phyloP scores from a whole-genome alignment of 257 asterid genomes.

The Euphrasia confusa region DNA sequence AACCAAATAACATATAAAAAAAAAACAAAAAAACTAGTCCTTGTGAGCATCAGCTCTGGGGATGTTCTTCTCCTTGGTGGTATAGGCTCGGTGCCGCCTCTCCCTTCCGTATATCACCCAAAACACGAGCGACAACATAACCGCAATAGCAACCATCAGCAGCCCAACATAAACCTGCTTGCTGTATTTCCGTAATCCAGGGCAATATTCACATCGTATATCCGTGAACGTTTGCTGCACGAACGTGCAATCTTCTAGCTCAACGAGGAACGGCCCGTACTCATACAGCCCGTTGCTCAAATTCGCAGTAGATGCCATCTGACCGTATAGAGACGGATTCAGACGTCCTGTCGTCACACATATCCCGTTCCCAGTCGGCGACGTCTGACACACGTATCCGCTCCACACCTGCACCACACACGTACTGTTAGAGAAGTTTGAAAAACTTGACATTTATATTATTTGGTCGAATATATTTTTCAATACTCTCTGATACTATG shows the following conservation, averaged over 20 bases:
- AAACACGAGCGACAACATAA: slow-evolving; percentile 62
- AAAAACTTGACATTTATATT: too few relatives aligned
- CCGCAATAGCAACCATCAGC: slow-evolving; percentile 63
- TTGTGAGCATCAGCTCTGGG: slow-evolving; percentile 22
- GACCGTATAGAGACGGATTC: slow-evolving; percentile 56
- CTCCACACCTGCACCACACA: slow-evolving; percentile 59
- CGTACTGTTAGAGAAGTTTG: too few relatives aligned
- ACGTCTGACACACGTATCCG: slow-evolving; percentile 56
- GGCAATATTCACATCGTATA: slow-evolving; percentile 44
- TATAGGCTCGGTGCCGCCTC: slow-evolving; percentile 67
- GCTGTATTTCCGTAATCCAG: slow-evolving; percentile 55
- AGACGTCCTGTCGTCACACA: slow-evolving; percentile 72
- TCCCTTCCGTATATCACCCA: slow-evolving; percentile 90
- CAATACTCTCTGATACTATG: too few relatives aligned
- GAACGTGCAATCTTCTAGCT: slow-evolving; percentile 65
- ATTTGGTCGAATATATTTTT: too few relatives aligned
- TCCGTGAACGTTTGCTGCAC: slow-evolving; percentile 64
- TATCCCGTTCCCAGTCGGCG: slow-evolving; percentile 45
- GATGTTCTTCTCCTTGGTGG: slow-evolving; percentile 30
- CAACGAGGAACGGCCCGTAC: slow-evolving; percentile 63
- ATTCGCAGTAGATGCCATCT: slow-evolving; percentile 61
- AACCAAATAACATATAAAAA: too few relatives aligned
- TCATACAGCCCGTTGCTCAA: slow-evolving; percentile 65
- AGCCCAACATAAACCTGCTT: slow-evolving; percentile 57
- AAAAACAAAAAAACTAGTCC: background rate